These are phyloP conservation scores for Torulaspora gathmanii DNA, from an alignment of 805 yeast genomes.

Conservation along the genomic window DNA sequence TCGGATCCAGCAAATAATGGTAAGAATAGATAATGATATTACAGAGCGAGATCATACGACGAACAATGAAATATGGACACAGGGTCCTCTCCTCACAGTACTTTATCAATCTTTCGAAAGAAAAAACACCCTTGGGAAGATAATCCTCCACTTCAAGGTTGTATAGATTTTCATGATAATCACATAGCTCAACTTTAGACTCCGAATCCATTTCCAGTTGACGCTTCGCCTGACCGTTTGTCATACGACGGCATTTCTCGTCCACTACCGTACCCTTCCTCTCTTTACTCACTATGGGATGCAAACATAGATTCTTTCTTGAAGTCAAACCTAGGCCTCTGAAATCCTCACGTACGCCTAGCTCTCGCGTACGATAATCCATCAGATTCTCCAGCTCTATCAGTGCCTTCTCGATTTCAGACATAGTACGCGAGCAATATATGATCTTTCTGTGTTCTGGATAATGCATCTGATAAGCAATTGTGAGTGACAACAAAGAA, in stretches of 20 bases:
- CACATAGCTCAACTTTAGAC: constrained; percentile 61
- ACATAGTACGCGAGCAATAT: constrained; percentile 99
- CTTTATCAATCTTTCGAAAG: constrained; percentile 76
- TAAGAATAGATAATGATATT: constrained; percentile 93
- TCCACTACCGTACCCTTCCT: constrained; percentile 90
- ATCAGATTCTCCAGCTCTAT: constrained; percentile 84
- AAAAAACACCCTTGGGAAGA: constrained; percentile 89
- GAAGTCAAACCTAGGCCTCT: constrained; percentile 91
- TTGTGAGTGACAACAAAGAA: constrained; percentile 81
- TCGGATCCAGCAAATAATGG: constrained; percentile 94
- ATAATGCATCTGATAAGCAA: constrained; percentile 91
- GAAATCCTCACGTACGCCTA: constrained; percentile 86
- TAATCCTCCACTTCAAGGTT: constrained; percentile 83
- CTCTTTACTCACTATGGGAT: constrained; percentile 82
- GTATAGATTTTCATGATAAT: constrained; percentile 84
- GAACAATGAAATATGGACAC: constrained; percentile 95
- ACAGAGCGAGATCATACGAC: constrained; percentile 95
- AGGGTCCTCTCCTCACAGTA: constrained; percentile 76
- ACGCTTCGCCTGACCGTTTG: constrained; percentile 80
- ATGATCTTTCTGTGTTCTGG: constrained; percentile 89
- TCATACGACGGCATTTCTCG: constrained; percentile 91
- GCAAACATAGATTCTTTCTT: constrained; percentile 89
- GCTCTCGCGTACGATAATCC: constrained; percentile 76
- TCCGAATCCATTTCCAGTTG: constrained; percentile 57
- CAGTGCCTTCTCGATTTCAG: constrained; percentile 95